phyloP scores from a whole-genome alignment of 768 basidiomycete genomes.

The Trametopsis cervina region DNA sequence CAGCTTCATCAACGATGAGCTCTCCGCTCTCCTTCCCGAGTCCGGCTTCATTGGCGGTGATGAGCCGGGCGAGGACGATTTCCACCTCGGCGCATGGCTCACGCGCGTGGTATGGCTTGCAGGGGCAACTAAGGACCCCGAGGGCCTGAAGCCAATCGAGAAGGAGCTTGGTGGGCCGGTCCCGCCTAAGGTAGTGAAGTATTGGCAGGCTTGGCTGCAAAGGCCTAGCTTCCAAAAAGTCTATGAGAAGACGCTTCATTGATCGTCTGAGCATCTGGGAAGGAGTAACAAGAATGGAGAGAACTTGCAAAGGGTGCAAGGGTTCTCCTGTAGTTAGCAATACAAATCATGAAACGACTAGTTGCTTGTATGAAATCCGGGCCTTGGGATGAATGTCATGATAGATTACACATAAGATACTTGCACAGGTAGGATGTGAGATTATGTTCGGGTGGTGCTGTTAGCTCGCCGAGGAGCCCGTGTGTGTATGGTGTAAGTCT shows the following conservation, averaged over 20 bases:
- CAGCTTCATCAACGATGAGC: constrained; percentile 31
- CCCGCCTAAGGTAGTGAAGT: constrained; percentile 31
- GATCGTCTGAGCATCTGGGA: constrained; percentile 30
- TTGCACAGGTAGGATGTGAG: too few species aligned
- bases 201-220: constrained; percentile 42
- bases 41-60: constrained; percentile 42
- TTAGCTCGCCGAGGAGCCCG: background rate
- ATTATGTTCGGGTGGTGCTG: too few species aligned
- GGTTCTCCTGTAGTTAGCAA: background rate
- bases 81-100: constrained; percentile 48
- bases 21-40: constrained; percentile 35
- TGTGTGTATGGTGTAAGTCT: background rate
- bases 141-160: constrained; percentile 32
- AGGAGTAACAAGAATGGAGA: constrained; percentile 30
- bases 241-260: constrained; percentile 35
- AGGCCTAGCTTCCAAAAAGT: constrained; percentile 37
- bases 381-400: too few species aligned
- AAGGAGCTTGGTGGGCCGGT: constrained; percentile 31
- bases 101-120: constrained; percentile 35
- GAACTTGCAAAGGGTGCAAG: constrained; percentile 33
- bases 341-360: background rate
- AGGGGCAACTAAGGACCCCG: constrained; percentile 30
- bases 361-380: too few species aligned
- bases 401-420: too few species aligned
- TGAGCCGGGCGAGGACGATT: constrained; percentile 45